A percentile compares a stretch with the other conserved stretches of the same genome.
Evolutionary conservation across 1,139 yeast species (phyloP).

Genomic region (Sugiyamaella novakii): DNA sequence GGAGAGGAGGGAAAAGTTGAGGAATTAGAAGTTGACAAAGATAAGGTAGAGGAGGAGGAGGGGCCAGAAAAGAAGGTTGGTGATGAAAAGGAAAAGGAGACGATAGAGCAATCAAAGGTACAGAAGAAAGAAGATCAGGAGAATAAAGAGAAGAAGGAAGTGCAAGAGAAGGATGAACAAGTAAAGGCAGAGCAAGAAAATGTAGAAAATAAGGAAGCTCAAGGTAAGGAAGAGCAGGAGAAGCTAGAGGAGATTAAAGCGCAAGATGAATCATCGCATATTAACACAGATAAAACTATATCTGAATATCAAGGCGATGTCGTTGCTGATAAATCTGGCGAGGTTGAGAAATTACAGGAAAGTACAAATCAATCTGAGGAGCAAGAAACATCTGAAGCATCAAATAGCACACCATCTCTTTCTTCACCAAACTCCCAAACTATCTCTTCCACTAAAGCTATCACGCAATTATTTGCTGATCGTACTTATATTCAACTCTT

Average conservation of each 20-base stretch:
- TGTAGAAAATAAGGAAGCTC: background rate
- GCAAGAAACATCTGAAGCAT: background rate
- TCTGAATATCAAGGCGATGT: too few relatives aligned
- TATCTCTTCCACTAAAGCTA: background rate
- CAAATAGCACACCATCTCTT: background rate
- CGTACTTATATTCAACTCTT: constrained; percentile 11
- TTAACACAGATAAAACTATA: too few relatives aligned
- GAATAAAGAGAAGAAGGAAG: background rate
- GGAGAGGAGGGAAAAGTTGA: background rate
- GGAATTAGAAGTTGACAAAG: background rate
- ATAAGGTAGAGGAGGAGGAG: background rate
- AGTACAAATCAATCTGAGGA: too few relatives aligned
- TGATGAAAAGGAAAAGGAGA: background rate
- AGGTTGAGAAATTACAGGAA: too few relatives aligned
- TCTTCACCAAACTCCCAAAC: background rate
- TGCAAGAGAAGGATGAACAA: background rate
- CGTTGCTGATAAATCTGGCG: too few relatives aligned
- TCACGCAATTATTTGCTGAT: constrained; percentile 20
- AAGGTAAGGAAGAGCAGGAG: too few relatives aligned
- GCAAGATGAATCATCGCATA: too few relatives aligned
- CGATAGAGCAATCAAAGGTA: background rate
- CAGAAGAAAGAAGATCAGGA: background rate
- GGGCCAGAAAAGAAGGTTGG: background rate
- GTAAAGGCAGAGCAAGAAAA: background rate
- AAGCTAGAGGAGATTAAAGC: too few relatives aligned